Evolutionary conservation across 2,329 filamentous ascomycete species (phyloP).

Genomic region (Elsinoe arachidis): DNA sequence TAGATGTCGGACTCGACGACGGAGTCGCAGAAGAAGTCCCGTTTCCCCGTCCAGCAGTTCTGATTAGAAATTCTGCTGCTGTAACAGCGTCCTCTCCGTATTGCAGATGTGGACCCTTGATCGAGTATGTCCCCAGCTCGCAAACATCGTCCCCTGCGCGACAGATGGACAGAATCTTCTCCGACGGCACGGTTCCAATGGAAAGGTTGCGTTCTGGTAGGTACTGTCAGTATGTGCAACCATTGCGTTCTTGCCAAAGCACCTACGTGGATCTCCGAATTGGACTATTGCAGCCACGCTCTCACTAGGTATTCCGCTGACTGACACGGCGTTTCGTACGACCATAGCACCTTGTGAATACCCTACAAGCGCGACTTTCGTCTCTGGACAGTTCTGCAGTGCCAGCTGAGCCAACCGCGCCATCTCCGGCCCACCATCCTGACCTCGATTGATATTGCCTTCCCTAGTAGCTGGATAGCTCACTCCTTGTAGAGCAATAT

Average conservation of each 20-base stretch:
- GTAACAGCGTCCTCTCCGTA: neutral
- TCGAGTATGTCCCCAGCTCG: neutral
- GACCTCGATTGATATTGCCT: conserved; percentile 16
- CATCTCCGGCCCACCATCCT: conserved; percentile 19
- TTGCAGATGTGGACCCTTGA: neutral
- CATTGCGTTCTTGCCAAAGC: neutral
- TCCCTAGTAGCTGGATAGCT: conserved; percentile 20
- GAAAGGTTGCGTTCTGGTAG: neutral
- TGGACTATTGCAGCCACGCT: conserved; percentile 19
- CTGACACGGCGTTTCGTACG: conserved; percentile 15
- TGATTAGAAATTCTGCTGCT: neutral
- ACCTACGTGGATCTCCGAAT: conserved; percentile 21
- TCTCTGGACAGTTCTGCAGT: conserved; percentile 16
- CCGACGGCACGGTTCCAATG: neutral
- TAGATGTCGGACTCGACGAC: neutral
- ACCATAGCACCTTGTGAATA: conserved; percentile 19
- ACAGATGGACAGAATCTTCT: neutral
- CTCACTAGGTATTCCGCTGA: conserved; percentile 4
- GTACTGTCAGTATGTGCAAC: neutral
- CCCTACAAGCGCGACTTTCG: conserved; percentile 18
- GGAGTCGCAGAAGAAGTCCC: neutral
- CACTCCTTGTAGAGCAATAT: conserved; percentile 20
- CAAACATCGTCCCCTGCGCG: conserved; percentile 2
- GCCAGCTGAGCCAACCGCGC: conserved; percentile 15
- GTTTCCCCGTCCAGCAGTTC: neutral